Percentiles rank a stretch among this genome's conserved stretches.
Conservation (phyloP, 352 stramenopile species). For the Globisporangium nagaii region DNA sequence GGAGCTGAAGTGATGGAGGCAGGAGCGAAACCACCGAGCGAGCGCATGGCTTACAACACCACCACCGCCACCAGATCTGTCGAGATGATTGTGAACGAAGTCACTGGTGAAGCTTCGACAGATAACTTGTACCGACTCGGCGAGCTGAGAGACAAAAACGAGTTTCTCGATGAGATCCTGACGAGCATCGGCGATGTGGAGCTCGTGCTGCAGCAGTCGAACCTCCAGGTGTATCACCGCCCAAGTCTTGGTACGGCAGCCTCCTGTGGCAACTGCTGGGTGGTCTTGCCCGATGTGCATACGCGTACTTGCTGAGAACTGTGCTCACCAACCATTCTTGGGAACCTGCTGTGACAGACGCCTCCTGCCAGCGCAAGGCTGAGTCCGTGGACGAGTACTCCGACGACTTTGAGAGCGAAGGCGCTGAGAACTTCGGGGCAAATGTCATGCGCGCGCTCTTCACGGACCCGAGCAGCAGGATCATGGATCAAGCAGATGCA, state of each 20-base stretch:
- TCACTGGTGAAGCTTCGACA: background rate
- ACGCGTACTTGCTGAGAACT: background rate
- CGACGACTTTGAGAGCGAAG: slow-evolving; percentile 9
- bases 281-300: background rate
- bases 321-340: too few species aligned
- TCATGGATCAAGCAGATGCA: background rate
- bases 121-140: background rate
- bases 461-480: background rate
- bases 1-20: background rate
- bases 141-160: slow-evolving; percentile 21
- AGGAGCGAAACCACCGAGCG: background rate
- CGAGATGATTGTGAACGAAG: background rate
- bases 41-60: too few species aligned
- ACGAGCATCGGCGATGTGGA: slow-evolving; percentile 57
- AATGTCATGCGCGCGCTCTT: slow-evolving; percentile 11
- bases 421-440: background rate
- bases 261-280: background rate
- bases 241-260: background rate
- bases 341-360: background rate
- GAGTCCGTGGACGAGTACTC: slow-evolving; percentile 11
- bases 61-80: background rate
- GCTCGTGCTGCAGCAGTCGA: slow-evolving; percentile 39
- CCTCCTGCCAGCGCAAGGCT: background rate
- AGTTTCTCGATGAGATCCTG: slow-evolving; percentile 58
- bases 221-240: background rate